Conservation (phyloP, 140 eudicot genomes). For the Erigeron philadelphicus region DNA sequence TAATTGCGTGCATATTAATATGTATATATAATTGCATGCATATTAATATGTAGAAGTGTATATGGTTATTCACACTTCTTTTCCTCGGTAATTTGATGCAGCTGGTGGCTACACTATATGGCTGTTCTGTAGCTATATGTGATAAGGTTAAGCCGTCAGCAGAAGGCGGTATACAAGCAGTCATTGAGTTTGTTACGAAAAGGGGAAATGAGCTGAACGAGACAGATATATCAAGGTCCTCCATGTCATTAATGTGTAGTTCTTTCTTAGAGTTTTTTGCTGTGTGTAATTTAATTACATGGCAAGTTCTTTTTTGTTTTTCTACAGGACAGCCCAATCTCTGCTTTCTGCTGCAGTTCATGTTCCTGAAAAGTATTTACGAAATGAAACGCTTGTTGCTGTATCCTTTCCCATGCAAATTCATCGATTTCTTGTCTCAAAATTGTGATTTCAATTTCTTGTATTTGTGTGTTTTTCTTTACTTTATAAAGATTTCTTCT, state of each 20-base stretch:
- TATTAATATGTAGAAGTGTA: neutral
- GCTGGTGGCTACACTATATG: conserved; percentile 77
- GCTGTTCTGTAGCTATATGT: conserved; percentile 80
- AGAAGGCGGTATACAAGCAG: conserved; percentile 93
- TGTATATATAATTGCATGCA: neutral
- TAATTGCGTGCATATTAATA: too few relatives aligned
- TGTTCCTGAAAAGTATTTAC: conserved; percentile 78
- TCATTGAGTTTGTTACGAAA: conserved; percentile 67
- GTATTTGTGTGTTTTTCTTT: conserved; percentile 28
- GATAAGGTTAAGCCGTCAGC: conserved; percentile 86
- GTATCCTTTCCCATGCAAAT: conserved; percentile 55
- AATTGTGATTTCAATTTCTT: neutral
- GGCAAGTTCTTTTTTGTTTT: conserved; percentile 16
- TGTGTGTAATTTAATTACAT: conserved; percentile 9
- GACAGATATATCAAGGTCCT: conserved; percentile 74
- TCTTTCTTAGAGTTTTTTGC: neutral
- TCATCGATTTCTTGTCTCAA: neutral
- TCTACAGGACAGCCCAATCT: conserved; percentile 83
- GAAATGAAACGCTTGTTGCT: conserved; percentile 86
- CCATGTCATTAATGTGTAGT: conserved; percentile 4
- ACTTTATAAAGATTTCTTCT: conserved; percentile 59
- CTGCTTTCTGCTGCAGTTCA: conserved; percentile 80
- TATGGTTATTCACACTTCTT: neutral
- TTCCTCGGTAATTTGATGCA: conserved; percentile 31
- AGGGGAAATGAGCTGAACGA: conserved; percentile 80